Conservation (phyloP, 2,329 filamentous ascomycete species). For the Cercospora sp. region DNA sequence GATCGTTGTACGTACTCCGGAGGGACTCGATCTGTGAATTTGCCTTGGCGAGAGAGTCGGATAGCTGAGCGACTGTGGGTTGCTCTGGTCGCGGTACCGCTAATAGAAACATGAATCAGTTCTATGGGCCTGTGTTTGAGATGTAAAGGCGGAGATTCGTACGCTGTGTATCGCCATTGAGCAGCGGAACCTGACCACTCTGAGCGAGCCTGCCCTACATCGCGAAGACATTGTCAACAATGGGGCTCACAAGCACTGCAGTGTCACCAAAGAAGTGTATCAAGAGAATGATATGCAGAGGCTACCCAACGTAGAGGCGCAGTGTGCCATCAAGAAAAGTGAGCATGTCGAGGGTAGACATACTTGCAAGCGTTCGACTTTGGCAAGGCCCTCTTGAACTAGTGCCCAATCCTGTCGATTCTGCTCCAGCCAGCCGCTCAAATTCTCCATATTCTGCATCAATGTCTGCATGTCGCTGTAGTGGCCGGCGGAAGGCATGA, state of each 20-base stretch:
- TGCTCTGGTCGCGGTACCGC: conserved; percentile 25
- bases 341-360: conserved; percentile 4
- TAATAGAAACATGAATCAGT: conserved; percentile 11
- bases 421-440: conserved; percentile 40
- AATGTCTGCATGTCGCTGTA: conserved; percentile 43
- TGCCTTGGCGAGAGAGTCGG: conserved; percentile 32
- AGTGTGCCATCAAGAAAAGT: not conserved
- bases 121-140: not conserved
- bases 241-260: not conserved
- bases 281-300: not conserved
- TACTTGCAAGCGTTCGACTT: conserved; percentile 35
- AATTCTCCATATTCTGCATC: conserved; percentile 41
- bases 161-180: conserved; percentile 30
- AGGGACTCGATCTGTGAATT: conserved; percentile 34
- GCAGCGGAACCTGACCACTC: conserved; percentile 27
- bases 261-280: not conserved
- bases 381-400: conserved; percentile 38
- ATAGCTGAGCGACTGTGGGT: conserved; percentile 37
- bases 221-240: not conserved
- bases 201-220: conserved; percentile 29
- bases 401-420: conserved; percentile 40
- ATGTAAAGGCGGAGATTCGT: conserved; percentile 13
- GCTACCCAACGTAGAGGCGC: not conserved
- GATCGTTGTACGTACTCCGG: conserved; percentile 32
- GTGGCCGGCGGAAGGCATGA: conserved; percentile 42